These are phyloP conservation scores for Andrographis paniculata DNA, from an alignment of 305 asterid species.

Conservation along the genomic window DNA sequence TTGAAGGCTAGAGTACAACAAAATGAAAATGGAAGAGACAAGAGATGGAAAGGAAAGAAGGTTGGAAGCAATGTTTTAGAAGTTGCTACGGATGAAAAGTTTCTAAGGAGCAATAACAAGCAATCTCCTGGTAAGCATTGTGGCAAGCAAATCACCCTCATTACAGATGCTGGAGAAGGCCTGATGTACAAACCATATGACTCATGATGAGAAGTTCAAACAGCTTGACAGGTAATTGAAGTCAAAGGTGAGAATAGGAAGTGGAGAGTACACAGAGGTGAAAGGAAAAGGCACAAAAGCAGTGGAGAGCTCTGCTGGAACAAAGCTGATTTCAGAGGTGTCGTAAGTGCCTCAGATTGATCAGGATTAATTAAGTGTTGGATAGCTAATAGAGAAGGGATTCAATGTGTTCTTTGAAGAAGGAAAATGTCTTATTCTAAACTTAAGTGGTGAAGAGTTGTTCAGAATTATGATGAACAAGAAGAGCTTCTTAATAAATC, in stretches of 20 bases:
- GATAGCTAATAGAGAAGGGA: not conserved
- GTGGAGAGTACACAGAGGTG: not conserved
- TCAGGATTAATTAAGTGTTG: not conserved
- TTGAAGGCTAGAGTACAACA: too few species aligned
- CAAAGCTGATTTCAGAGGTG: not conserved
- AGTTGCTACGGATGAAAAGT: too few species aligned
- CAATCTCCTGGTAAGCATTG: too few species aligned
- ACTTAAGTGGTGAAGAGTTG: not conserved
- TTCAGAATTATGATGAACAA: conserved; percentile 16
- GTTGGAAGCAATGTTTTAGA: not conserved
- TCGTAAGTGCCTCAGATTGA: not conserved
- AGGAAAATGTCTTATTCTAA: not conserved
- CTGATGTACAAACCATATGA: too few species aligned
- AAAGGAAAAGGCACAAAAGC: conserved; percentile 5
- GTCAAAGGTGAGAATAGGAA: not conserved
- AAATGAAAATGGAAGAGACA: too few species aligned
- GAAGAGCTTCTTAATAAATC: conserved; percentile 7
- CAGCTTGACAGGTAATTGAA: too few species aligned
- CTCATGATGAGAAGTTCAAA: too few species aligned
- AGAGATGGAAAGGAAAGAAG: not conserved
- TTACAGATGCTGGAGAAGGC: too few species aligned
- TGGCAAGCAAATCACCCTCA: too few species aligned
- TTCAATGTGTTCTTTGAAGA: not conserved
- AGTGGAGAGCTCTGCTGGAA: not conserved
- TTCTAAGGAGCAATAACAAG: too few species aligned